Percentiles rank a stretch among this genome's conserved stretches.
Evolutionary conservation across 768 basidiomycete species (phyloP).

Genomic region (Calocybe cyanea): DNA sequence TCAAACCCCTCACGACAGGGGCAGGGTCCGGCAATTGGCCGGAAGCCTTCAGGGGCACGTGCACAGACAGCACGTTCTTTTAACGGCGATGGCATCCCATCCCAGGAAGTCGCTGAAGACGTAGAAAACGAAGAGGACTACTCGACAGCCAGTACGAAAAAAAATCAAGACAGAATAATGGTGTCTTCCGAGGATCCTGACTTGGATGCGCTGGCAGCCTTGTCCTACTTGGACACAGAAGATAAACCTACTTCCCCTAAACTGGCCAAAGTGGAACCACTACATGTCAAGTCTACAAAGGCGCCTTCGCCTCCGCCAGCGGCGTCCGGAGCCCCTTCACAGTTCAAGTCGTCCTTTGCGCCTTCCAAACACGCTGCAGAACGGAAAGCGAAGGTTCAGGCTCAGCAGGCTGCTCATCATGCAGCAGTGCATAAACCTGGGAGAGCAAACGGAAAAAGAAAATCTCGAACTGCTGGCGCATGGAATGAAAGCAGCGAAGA

Average conservation of each 20-base stretch:
- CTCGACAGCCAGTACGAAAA: slow-evolving; percentile 8
- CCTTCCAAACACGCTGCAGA: slow-evolving; percentile 81
- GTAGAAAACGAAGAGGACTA: slow-evolving; percentile 21
- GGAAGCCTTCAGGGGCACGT: slow-evolving; percentile 85
- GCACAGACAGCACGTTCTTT: slow-evolving; percentile 48
- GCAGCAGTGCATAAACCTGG: slow-evolving; percentile 77
- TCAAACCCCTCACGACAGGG: slow-evolving; percentile 34
- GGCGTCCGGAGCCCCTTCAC: slow-evolving; percentile 19
- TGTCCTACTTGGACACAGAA: slow-evolving; percentile 65
- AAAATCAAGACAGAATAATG: slow-evolving; percentile 7
- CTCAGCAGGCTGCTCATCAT: slow-evolving; percentile 77
- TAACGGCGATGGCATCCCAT: slow-evolving; percentile 37
- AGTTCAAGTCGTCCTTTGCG: slow-evolving; percentile 85
- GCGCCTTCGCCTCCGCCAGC: slow-evolving; percentile 22
- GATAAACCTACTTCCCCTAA: slow-evolving; percentile 29
- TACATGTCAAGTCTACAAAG: slow-evolving; percentile 28
- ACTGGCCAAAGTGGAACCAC: slow-evolving; percentile 29
- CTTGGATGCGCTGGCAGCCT: slow-evolving; percentile 72
- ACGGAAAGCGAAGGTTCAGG: slow-evolving; percentile 79
- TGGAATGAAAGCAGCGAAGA: slow-evolving; percentile 77
- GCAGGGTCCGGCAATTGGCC: slow-evolving; percentile 33
- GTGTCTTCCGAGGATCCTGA: slow-evolving; percentile 44
- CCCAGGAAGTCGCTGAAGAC: slow-evolving; percentile 31
- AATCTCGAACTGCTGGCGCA: slow-evolving; percentile 52
- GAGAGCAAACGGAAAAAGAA: slow-evolving; percentile 60